A percentile compares a stretch with the other conserved stretches of the same genome.
phyloP scores from a whole-genome alignment of 768 basidiomycete species.

The Phaeolepiota aurea region DNA sequence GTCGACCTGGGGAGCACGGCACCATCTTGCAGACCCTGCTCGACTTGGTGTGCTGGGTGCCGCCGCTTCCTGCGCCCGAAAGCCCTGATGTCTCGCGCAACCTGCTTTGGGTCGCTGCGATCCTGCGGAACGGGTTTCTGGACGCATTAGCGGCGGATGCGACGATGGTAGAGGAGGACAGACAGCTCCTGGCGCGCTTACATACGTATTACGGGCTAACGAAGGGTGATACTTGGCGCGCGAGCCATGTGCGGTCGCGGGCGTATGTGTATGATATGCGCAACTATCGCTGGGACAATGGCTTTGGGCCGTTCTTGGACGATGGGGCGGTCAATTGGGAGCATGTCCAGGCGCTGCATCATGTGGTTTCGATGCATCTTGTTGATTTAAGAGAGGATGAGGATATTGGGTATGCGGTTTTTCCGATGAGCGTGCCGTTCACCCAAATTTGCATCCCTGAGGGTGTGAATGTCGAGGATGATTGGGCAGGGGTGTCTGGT shows the following conservation, averaged over 20 bases:
- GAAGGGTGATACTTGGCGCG: conserved; percentile 23
- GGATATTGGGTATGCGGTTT: conserved; percentile 24
- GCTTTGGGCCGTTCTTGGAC: conserved; percentile 48
- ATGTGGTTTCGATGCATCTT: conserved; percentile 46
- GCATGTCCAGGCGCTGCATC: conserved; percentile 47
- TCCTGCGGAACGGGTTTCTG: conserved; percentile 36
- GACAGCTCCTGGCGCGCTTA: conserved; percentile 39
- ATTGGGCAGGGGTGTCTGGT: conserved; percentile 57
- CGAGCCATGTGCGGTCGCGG: conserved; percentile 30
- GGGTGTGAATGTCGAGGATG: conserved; percentile 32
- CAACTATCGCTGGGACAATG: conserved; percentile 40
- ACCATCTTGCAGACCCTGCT: conserved; percentile 39
- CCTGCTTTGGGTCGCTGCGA: conserved; percentile 39
- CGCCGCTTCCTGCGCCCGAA: conserved; percentile 21
- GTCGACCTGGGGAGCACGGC: conserved; percentile 32
- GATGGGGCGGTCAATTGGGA: conserved; percentile 52
- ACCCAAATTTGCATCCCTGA: conserved; percentile 42
- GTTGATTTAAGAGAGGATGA: conserved; percentile 28
- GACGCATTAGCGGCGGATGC: conserved; percentile 18
- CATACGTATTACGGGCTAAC: conserved; percentile 55
- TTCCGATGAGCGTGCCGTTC: conserved; percentile 43
- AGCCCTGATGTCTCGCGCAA: conserved; percentile 33
- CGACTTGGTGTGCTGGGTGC: conserved; percentile 34
- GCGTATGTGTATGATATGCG: conserved; percentile 57
- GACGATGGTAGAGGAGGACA: conserved; percentile 22